Evolutionary conservation across 805 yeast genomes (phyloP).

Genomic region (Phaffomyces thermotolerans): DNA sequence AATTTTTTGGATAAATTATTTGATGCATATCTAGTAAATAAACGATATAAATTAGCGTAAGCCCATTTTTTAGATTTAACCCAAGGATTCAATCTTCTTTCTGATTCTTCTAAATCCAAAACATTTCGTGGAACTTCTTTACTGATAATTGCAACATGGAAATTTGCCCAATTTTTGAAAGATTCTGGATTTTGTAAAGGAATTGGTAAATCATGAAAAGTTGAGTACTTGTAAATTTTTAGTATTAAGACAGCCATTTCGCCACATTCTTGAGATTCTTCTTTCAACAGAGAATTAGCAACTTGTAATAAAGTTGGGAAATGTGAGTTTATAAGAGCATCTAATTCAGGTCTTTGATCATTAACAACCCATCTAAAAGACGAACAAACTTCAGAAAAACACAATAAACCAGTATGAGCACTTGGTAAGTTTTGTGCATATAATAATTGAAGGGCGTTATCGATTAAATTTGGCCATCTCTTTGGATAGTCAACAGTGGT

Average conservation of each 20-base stretch:
- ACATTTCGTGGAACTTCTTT: slow-evolving; percentile 51
- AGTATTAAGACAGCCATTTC: slow-evolving; percentile 70
- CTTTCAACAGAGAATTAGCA: slow-evolving; percentile 46
- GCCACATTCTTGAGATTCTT: slow-evolving; percentile 41
- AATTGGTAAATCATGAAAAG: slow-evolving; percentile 65
- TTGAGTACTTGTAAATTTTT: slow-evolving; percentile 71
- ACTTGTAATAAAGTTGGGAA: slow-evolving; percentile 63
- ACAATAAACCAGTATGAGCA: slow-evolving; percentile 59
- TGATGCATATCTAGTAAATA: slow-evolving; percentile 67
- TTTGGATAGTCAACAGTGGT: slow-evolving; percentile 43
- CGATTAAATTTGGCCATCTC: slow-evolving; percentile 49
- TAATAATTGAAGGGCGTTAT: slow-evolving; percentile 39
- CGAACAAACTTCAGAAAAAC: slow-evolving; percentile 63
- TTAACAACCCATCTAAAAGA: slow-evolving; percentile 67
- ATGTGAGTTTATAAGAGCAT: slow-evolving; percentile 44
- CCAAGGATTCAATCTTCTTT: slow-evolving; percentile 50
- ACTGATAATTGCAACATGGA: slow-evolving; percentile 63
- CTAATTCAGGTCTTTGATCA: slow-evolving; percentile 44
- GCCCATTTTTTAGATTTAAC: slow-evolving; percentile 86
- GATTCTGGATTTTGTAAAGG: slow-evolving; percentile 48
- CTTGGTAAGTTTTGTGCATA: slow-evolving; percentile 34
- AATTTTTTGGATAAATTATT: slow-evolving; percentile 37
- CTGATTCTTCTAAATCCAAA: slow-evolving; percentile 42
- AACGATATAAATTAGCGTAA: slow-evolving; percentile 63
- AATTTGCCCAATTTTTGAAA: slow-evolving; percentile 62